These are phyloP conservation scores for Chalara sp. DNA, from an alignment of 2,329 filamentous ascomycete species.

Conservation along the genomic window DNA sequence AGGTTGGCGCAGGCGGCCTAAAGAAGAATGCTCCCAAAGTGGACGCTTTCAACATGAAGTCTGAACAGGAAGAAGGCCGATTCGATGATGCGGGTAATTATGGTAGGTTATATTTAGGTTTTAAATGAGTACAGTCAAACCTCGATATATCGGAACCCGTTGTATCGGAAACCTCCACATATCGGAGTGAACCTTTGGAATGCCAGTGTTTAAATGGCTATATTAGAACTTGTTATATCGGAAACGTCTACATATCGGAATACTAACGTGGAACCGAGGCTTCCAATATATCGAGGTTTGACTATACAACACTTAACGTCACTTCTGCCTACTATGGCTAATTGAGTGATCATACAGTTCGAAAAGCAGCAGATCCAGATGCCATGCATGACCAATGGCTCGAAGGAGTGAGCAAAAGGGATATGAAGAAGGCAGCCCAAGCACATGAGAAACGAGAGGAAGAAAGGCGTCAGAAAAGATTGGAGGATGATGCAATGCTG, in stretches of 20 bases:
- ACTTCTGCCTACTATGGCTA: too few species aligned
- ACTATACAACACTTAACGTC: too few species aligned
- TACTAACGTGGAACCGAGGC: too few species aligned
- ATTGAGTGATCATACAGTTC: constrained; percentile 37
- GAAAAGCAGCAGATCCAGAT: constrained; percentile 83
- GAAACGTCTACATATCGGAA: too few species aligned
- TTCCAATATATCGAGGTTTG: too few species aligned
- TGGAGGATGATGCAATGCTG: constrained; percentile 67
- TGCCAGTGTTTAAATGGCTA: too few species aligned
- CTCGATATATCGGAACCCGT: too few species aligned
- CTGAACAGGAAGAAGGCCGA: constrained; percentile 84
- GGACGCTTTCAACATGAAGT: constrained; percentile 90
- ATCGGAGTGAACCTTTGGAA: too few species aligned
- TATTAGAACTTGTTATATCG: too few species aligned
- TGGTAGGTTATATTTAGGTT: constrained; percentile 1
- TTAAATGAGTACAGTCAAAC: too few species aligned
- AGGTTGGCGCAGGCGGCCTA: constrained; percentile 82
- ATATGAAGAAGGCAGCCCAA: constrained; percentile 80
- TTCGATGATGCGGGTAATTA: constrained; percentile 92
- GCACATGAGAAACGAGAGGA: constrained; percentile 81
- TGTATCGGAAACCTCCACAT: too few species aligned
- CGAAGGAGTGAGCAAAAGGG: constrained; percentile 86
- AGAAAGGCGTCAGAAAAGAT: constrained; percentile 63
- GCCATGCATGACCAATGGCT: constrained; percentile 90
- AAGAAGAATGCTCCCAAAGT: constrained; percentile 91